Evolutionary conservation across 1,284 basidiomycete species (phyloP).

Genomic region (Malassezia yamatoensis): DNA sequence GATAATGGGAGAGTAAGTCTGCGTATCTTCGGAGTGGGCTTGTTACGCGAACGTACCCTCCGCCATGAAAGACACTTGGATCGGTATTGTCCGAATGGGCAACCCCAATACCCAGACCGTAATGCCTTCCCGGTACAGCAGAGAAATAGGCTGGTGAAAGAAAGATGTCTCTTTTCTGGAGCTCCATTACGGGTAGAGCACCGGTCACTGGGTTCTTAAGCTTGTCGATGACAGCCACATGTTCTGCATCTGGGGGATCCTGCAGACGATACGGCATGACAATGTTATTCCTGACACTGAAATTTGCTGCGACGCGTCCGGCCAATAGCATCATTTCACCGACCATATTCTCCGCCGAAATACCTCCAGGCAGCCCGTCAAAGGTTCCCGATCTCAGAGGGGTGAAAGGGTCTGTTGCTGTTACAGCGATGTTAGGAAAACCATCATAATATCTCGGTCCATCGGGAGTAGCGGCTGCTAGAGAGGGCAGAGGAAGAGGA

Average conservation of each 20-base stretch:
- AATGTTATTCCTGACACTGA: constrained; percentile 58
- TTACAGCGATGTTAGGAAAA: constrained; percentile 22
- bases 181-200: constrained; percentile 13
- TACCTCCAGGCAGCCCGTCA: constrained; percentile 14
- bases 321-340: constrained; percentile 77
- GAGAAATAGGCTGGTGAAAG: constrained; percentile 17
- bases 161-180: constrained; percentile 14
- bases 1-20: constrained; percentile 84
- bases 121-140: constrained; percentile 56
- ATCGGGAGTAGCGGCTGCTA: background rate
- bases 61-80: constrained; percentile 13
- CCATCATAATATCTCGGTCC: constrained; percentile 27
- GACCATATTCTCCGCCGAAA: constrained; percentile 52
- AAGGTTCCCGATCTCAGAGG: constrained; percentile 4
- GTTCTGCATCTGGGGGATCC: constrained; percentile 46
- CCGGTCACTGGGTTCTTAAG: constrained; percentile 16
- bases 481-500: constrained; percentile 6
- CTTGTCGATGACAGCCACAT: constrained; percentile 34
- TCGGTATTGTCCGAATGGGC: background rate
- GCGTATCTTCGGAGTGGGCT: constrained; percentile 75
- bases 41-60: constrained; percentile 66
- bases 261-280: constrained; percentile 61
- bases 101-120: constrained; percentile 60
- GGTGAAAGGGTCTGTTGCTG: background rate
- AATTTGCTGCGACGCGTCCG: constrained; percentile 64